Evolutionary conservation across 139 green algal genomes (phyloP).

Genomic region (Picochlorum sp.): DNA sequence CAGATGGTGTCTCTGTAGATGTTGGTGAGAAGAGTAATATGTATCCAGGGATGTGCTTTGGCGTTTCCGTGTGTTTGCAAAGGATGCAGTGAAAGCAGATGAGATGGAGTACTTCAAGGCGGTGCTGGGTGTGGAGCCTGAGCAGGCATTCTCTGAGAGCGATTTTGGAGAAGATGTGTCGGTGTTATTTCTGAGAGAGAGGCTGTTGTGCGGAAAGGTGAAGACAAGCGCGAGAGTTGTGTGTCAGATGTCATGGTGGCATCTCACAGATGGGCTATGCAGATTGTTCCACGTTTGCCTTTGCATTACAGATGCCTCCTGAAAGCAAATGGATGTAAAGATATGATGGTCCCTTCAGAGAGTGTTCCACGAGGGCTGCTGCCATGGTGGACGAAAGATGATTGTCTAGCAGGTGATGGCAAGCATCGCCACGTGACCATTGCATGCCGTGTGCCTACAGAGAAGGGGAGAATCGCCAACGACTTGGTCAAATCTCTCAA

Average conservation of each 20-base stretch:
- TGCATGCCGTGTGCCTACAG: background rate
- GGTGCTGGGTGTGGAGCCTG: constrained; percentile 19
- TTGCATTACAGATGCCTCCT: no score
- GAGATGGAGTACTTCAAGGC: constrained; percentile 18
- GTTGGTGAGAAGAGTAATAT: no score
- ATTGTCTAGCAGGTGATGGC: background rate
- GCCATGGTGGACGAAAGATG: background rate
- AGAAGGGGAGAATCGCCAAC: background rate
- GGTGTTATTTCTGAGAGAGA: background rate
- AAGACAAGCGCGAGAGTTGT: background rate
- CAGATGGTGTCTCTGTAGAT: no score
- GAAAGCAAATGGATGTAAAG: background rate
- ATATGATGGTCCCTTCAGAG: background rate
- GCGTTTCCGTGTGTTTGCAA: constrained; percentile 3
- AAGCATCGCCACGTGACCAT: background rate
- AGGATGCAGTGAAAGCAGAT: constrained; percentile 2
- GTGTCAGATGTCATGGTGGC: constrained; percentile 8
- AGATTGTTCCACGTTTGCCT: no score
- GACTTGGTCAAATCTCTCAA: background rate
- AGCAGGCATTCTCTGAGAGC: constrained; percentile 16
- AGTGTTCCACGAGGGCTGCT: background rate
- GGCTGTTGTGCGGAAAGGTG: no score
- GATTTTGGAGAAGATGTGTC: constrained; percentile 15
- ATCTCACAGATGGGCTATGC: background rate
- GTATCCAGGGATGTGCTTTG: constrained; percentile 1